phyloP scores from a whole-genome alignment of 2,329 filamentous ascomycete species.

The Dendryphion nanum region DNA sequence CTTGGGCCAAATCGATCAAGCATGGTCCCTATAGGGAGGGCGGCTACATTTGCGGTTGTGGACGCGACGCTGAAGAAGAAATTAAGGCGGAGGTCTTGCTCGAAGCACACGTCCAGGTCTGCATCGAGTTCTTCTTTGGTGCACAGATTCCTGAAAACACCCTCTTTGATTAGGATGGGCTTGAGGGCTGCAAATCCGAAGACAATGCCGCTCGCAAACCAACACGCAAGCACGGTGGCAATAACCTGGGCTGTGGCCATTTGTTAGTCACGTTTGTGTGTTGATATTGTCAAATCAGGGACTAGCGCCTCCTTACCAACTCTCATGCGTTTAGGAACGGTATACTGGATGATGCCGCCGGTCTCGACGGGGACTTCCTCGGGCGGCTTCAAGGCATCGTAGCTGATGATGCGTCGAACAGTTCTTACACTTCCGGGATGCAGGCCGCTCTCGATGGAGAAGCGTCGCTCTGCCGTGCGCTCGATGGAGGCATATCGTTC shows the following conservation, averaged over 20 bases:
- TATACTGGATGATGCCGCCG: constrained; percentile 49
- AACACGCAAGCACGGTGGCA: constrained; percentile 35
- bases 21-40: constrained; percentile 35
- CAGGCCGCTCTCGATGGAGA: constrained; percentile 28
- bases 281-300: constrained; percentile 9
- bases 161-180: constrained; percentile 39
- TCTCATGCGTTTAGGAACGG: constrained; percentile 42
- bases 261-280: constrained; percentile 7
- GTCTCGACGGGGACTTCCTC: constrained; percentile 39
- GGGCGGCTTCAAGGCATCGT: constrained; percentile 48
- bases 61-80: constrained; percentile 40
- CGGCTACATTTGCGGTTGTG: constrained; percentile 39
- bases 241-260: constrained; percentile 30
- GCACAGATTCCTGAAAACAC: constrained; percentile 38
- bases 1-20: constrained; percentile 39
- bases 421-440: constrained; percentile 21
- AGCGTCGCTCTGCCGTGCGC: constrained; percentile 26
- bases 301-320: constrained; percentile 30
- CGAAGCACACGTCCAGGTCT: constrained; percentile 36
- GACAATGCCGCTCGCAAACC: constrained; percentile 41
- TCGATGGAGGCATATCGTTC: constrained; percentile 30
- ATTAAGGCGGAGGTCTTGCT: constrained; percentile 40
- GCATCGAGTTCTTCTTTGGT: constrained; percentile 33
- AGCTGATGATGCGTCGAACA: constrained; percentile 45
- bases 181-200: constrained; percentile 43